Percentiles rank a stretch among this genome's conserved stretches.
These are phyloP conservation scores for Phascolomyces articulosus DNA, from an alignment of 371 early-diverging fungal genomes.

Conservation along the genomic window DNA sequence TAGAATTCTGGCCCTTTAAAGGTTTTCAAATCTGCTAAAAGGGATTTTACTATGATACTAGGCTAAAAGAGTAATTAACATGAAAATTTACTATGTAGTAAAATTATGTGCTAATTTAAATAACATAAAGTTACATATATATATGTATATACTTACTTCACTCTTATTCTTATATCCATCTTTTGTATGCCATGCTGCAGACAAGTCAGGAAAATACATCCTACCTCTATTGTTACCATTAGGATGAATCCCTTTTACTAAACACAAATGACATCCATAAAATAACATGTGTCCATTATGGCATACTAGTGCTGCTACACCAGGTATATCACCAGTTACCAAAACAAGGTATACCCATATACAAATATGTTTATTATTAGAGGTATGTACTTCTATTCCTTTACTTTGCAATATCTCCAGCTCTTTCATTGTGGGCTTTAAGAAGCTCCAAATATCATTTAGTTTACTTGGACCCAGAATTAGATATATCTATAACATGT, in stretches of 20 bases:
- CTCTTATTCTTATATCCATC: too few species aligned
- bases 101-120: too few species aligned
- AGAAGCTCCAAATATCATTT: background rate
- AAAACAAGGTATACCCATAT: constrained; percentile 2
- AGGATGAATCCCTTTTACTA: background rate
- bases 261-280: constrained; percentile 11
- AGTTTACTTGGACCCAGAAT: background rate
- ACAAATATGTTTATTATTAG: background rate
- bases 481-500: background rate
- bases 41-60: too few species aligned
- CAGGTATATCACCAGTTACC: constrained; percentile 16
- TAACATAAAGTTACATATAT: too few species aligned
- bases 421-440: constrained; percentile 1
- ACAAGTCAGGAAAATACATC: background rate
- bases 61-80: too few species aligned
- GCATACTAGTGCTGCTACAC: background rate
- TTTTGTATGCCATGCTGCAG: too few species aligned
- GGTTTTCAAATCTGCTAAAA: too few species aligned
- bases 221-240: background rate
- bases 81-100: too few species aligned
- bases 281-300: constrained; percentile 1
- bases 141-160: too few species aligned
- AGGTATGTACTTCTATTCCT: background rate
- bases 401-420: background rate
- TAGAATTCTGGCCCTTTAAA: too few species aligned